phyloP scores from a whole-genome alignment of 441 rosid species.

The Corymbia citriodora region DNA sequence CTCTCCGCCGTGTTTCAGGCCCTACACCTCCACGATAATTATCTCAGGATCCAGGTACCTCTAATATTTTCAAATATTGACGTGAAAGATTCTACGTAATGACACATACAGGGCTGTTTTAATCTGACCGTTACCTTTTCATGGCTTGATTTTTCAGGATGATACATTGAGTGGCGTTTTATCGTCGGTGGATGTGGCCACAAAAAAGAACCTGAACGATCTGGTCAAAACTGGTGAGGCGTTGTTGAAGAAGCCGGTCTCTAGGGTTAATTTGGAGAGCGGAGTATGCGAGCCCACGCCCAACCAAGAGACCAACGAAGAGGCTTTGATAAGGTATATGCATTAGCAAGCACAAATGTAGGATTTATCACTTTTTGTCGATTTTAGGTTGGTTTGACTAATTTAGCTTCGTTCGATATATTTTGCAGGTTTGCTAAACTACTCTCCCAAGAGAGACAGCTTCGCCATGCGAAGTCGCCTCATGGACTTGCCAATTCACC shows the following conservation, averaged over 20 bases:
- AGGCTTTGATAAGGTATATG: neutral
- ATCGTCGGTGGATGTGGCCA: conserved; percentile 1
- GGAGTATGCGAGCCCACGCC: neutral
- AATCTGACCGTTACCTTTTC: neutral
- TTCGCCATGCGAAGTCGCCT: conserved; percentile 1
- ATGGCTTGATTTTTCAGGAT: neutral
- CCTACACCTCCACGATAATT: neutral
- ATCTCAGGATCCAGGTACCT: conserved; percentile 1
- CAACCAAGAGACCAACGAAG: neutral
- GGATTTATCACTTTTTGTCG: neutral
- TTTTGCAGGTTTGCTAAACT: neutral
- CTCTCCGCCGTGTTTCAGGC: conserved; percentile 13
- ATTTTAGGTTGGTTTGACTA: neutral
- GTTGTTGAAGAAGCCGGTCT: neutral
- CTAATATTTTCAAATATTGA: neutral
- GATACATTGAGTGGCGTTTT: neutral
- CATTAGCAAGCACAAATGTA: neutral
- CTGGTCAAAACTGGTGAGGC: neutral
- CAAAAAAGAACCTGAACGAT: neutral
- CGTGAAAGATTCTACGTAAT: neutral
- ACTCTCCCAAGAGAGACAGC: conserved; percentile 1
- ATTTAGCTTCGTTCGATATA: neutral
- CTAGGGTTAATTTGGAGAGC: neutral
- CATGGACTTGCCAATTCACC: neutral
- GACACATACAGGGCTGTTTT: neutral